Evolutionary conservation across 2,329 filamentous ascomycete genomes (phyloP).

Genomic region (Aspergillus fumigatiaffinis): DNA sequence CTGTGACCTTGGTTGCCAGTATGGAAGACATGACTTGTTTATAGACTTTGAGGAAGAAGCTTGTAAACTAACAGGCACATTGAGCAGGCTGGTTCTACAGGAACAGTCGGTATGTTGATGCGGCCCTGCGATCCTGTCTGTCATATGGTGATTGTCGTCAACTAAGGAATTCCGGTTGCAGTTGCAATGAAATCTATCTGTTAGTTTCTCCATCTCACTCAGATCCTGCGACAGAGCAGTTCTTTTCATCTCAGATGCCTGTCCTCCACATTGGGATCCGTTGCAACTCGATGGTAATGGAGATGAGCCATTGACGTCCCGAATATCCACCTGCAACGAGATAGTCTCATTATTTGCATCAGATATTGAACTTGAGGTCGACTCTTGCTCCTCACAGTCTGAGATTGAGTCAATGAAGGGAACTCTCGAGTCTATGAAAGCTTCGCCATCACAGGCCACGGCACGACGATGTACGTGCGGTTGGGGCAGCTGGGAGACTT

Average conservation of each 20-base stretch:
- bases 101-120: background rate
- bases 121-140: background rate
- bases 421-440: slow-evolving; percentile 5
- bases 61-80: background rate
- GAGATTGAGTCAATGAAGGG: slow-evolving; percentile 1
- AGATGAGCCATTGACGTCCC: background rate
- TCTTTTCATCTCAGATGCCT: background rate
- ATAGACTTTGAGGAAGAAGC: background rate
- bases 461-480: slow-evolving; percentile 12
- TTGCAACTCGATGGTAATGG: background rate
- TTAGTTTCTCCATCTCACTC: background rate
- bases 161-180: background rate
- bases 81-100: background rate
- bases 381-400: background rate
- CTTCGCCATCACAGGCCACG: slow-evolving; percentile 5
- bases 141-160: background rate
- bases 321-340: background rate
- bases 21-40: background rate
- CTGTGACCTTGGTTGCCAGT: background rate
- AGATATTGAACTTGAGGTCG: slow-evolving; percentile 1
- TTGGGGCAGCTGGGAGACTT: slow-evolving; percentile 14
- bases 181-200: background rate
- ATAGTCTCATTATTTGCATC: background rate
- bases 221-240: background rate
- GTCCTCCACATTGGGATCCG: background rate